Base-by-base conservation (phyloP, 129 eudicot genomes). In the Tanacetum coccineum region DNA sequence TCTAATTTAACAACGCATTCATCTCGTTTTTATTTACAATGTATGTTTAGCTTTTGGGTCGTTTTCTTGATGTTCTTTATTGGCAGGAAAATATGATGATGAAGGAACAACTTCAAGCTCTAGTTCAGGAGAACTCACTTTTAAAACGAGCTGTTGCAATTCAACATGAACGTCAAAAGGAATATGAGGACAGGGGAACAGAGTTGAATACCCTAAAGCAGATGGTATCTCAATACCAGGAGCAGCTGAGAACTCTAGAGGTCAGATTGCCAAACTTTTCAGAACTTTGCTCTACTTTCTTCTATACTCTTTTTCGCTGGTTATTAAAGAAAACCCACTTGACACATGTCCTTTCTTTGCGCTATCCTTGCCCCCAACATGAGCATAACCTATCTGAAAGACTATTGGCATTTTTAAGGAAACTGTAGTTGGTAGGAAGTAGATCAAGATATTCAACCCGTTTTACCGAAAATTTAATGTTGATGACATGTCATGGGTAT, bases 151-250 rank as follows among this genome's bases (percentile, higher is more conserved):
- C 98, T 2, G 98, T 93, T 78, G 79, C 95, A 26, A 86, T 93
- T 61, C 98, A 93, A 45, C 98, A 93, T 76, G 96, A 93, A 59
- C 85, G 95, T 10, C 98, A 93, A 64, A 93, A 93, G 47, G 98
- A 88, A 71, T 84, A 77, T 22, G 98, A 88, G 53, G 95, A 87
- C 30, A 84, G 74, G 71, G 84, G 85, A 53, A 85, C 84, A 49
- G 96, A 93, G 76, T 45, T 88, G 78, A 81, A 93, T 67, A 87
- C 84, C 72, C 79, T 93, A 28, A 93, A 93, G 70, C 98, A 93
- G 82, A 82, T 88, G 82, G 84, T 88, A 6, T 82, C 96, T 67
- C 95, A 93, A 78, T 93, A 89, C 86, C 98, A 93, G 74, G 98
- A 93, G 77, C 98, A 86, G 74, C 62, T 93, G 25, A 78, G 96